These are phyloP conservation scores for Arthrobotrys conoides DNA, from an alignment of 2,329 filamentous ascomycete genomes.

Conservation along the genomic window DNA sequence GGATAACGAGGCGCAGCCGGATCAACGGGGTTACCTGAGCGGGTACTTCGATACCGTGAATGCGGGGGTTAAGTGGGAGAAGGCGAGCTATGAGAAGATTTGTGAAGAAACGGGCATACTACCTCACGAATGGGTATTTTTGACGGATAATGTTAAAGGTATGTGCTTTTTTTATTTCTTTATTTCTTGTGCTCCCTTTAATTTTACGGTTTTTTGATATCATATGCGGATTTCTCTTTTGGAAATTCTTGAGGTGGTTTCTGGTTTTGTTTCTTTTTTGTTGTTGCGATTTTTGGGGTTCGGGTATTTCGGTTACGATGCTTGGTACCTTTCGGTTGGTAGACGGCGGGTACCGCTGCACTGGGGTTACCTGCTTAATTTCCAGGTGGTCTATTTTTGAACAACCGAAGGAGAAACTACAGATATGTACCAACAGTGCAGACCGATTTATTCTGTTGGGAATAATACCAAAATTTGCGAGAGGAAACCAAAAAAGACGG, in stretches of 20 bases:
- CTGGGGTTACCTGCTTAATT: neutral
- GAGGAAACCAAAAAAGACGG: conserved; percentile 1
- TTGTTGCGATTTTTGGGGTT: conserved; percentile 25
- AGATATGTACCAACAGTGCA: conserved; percentile 3
- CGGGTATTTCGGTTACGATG: conserved; percentile 23
- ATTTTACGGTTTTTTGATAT: conserved; percentile 15
- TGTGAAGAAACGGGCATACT: conserved; percentile 70
- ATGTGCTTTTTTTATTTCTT: conserved; percentile 47
- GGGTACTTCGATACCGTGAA: conserved; percentile 86
- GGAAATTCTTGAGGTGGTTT: neutral
- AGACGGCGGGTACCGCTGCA: conserved; percentile 25
- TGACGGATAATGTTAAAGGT: conserved; percentile 82
- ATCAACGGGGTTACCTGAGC: conserved; percentile 74
- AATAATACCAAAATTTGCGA: conserved; percentile 19
- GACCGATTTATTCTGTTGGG: conserved; percentile 40
- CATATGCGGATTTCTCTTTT: neutral
- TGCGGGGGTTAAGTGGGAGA: conserved; percentile 80
- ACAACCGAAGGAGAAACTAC: conserved; percentile 21
- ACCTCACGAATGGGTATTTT: conserved; percentile 77
- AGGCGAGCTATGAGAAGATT: conserved; percentile 78
- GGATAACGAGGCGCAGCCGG: conserved; percentile 71
- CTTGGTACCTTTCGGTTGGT: conserved; percentile 31
- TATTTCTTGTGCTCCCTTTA: neutral
- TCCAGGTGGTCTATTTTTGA: conserved; percentile 36
- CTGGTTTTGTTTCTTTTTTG: conserved; percentile 1